Conservation (phyloP, 1,284 basidiomycete genomes). For the Mycosarcoma maydis region DNA sequence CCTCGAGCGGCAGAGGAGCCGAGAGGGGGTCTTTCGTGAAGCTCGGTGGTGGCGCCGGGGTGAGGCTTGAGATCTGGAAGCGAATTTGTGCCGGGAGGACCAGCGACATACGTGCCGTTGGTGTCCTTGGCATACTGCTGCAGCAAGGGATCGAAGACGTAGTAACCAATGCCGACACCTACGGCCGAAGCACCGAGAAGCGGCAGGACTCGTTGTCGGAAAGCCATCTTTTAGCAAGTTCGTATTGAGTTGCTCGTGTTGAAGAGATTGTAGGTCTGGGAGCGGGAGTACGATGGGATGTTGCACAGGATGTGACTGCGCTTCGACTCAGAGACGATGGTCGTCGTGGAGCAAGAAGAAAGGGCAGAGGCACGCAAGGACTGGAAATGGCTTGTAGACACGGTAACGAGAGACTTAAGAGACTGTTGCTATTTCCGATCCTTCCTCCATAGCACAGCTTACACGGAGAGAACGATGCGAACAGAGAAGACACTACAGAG, state of each 20-base stretch:
- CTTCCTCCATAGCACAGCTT: background rate
- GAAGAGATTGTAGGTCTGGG: too few species aligned
- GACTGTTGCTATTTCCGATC: background rate
- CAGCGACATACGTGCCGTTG: constrained; percentile 39
- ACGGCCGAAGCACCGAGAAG: constrained; percentile 41
- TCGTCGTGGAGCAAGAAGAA: background rate
- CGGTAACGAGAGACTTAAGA: too few species aligned
- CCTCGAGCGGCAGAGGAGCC: constrained; percentile 46
- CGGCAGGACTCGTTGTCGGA: constrained; percentile 41
- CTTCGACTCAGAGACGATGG: background rate
- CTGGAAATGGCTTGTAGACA: background rate
- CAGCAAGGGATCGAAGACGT: constrained; percentile 50
- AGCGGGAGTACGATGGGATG: too few species aligned
- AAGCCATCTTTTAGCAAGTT: constrained; percentile 31
- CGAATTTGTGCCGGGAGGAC: constrained; percentile 29
- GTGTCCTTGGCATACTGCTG: constrained; percentile 47
- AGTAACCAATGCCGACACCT: constrained; percentile 50
- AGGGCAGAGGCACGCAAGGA: background rate
- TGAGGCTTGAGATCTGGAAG: constrained; percentile 42
- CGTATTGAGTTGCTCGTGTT: too few species aligned
- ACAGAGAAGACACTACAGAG: too few species aligned
- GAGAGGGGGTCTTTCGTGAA: constrained; percentile 41
- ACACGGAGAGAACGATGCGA: background rate
- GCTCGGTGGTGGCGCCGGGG: constrained; percentile 22
- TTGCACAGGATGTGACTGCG: too few species aligned